Base-by-base conservation (phyloP, 1,284 basidiomycete genomes). In the Cryptococcus sp. region DNA sequence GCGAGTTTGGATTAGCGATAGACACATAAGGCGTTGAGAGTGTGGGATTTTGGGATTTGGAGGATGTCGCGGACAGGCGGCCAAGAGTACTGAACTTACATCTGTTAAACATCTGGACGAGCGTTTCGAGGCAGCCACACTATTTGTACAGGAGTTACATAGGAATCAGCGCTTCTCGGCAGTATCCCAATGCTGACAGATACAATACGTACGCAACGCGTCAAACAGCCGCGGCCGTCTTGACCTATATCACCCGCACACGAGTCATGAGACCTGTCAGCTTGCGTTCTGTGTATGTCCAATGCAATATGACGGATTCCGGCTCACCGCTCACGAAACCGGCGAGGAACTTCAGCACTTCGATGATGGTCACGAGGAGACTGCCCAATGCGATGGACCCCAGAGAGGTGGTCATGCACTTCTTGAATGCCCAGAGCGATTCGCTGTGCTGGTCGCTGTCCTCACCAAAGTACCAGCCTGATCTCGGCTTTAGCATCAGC, bases 311-410 rank as follows among this genome's bases (percentile, higher is more conserved):
- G 20, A 4, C 3, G n/a, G 3, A 35, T 30, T 15, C 50, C 1
- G 45, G 17, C 19, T 47, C 40, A 13, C 54, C 54, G 5, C 47
- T 27, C 3, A 53, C 5, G 17, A 53, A 23, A 16, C 86, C 84
- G 48, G 93, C 72, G 43, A 91, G 67, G 55, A 91, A 81, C 42
- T 85, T 80, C 43, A 93, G 65, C 3, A 92, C 71, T 67, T 95
- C 92, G 47, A 95, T 81, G 25, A 94, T 72, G 0, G 91, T 91
- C 46, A 95, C 91, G 62, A 95, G 90, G 65, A 95, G 81, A 3
- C 88, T 90, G 2, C 92, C 92, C 70, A 94, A 93, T 3, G 90
- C 90, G 66, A 95, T 91, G 0, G 89, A 91, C 3, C 91, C 93
- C 22, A 96, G 82, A 0, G 90, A 93, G 52, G 88, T 81, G 0